Evolutionary conservation across 129 eudicot genomes (phyloP).

Genomic region (Flaveria linearis): DNA sequence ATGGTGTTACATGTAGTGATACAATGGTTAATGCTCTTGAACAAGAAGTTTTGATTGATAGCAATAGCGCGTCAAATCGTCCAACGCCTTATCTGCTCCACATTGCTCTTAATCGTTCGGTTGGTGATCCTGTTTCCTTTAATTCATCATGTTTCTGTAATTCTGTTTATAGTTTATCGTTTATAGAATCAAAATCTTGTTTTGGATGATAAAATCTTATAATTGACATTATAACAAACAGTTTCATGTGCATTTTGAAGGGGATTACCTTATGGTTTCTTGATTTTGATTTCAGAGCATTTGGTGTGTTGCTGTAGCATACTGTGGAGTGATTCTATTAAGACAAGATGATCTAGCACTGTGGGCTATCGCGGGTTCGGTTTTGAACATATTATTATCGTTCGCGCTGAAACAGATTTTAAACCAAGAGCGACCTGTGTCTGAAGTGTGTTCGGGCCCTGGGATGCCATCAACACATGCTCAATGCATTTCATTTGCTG

Average conservation of each 20-base stretch:
- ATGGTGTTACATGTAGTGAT: constrained; percentile 16
- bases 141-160: neutral
- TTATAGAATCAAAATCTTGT: too few species aligned
- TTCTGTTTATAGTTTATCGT: too few species aligned
- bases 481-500: constrained; percentile 65
- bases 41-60: constrained; percentile 46
- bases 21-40: constrained; percentile 26
- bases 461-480: constrained; percentile 99
- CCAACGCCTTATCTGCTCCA: constrained; percentile 37
- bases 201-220: neutral
- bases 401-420: constrained; percentile 52
- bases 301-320: constrained; percentile 49
- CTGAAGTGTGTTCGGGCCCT: constrained; percentile 64
- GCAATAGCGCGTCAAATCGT: constrained; percentile 4
- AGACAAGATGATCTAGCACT: constrained; percentile 71
- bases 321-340: constrained; percentile 47
- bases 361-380: constrained; percentile 71
- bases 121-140: constrained; percentile 27
- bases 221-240: neutral
- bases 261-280: neutral
- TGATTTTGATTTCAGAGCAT: constrained; percentile 63
- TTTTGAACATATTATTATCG: constrained; percentile 56
- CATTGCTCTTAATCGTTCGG: constrained; percentile 57
- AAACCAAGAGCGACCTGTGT: constrained; percentile 75
- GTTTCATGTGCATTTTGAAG: constrained; percentile 1